Conservation (phyloP, 2,329 filamentous ascomycete genomes). For the Penicillium sp. region DNA sequence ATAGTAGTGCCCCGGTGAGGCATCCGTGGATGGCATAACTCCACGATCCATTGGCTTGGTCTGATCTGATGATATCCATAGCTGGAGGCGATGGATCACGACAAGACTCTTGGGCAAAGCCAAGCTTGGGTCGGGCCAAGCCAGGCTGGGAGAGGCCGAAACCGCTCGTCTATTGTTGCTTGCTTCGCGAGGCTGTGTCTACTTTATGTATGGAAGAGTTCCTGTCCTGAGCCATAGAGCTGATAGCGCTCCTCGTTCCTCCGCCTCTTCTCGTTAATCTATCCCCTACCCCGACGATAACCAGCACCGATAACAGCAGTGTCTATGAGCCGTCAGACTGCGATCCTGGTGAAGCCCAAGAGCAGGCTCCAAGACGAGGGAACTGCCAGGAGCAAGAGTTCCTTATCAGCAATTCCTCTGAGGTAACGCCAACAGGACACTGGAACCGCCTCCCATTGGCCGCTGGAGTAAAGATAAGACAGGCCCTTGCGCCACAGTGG, state of each 20-base stretch:
- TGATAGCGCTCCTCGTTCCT: neutral
- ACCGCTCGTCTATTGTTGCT: constrained; percentile 1
- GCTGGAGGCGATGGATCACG: neutral
- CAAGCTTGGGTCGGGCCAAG: neutral
- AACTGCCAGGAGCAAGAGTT: neutral
- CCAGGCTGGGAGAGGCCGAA: neutral
- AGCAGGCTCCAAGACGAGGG: neutral
- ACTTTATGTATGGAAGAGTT: constrained; percentile 13
- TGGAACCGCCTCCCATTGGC: neutral
- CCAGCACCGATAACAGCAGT: neutral
- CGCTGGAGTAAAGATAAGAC: constrained; percentile 10
- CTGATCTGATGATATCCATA: neutral
- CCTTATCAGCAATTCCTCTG: constrained; percentile 9
- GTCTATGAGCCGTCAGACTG: constrained; percentile 2
- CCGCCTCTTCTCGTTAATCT: neutral
- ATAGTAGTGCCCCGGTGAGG: neutral
- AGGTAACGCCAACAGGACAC: constrained; percentile 2
- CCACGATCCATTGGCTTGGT: neutral
- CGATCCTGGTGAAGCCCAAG: neutral
- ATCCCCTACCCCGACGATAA: constrained; percentile 2
- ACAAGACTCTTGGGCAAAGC: neutral
- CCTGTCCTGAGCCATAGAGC: neutral
- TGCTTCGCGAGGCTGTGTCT: constrained; percentile 6
- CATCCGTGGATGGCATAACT: neutral
- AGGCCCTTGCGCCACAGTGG: constrained; percentile 6